Conservation (phyloP, 2,329 filamentous ascomycete genomes). For the Penicillium sp. region DNA sequence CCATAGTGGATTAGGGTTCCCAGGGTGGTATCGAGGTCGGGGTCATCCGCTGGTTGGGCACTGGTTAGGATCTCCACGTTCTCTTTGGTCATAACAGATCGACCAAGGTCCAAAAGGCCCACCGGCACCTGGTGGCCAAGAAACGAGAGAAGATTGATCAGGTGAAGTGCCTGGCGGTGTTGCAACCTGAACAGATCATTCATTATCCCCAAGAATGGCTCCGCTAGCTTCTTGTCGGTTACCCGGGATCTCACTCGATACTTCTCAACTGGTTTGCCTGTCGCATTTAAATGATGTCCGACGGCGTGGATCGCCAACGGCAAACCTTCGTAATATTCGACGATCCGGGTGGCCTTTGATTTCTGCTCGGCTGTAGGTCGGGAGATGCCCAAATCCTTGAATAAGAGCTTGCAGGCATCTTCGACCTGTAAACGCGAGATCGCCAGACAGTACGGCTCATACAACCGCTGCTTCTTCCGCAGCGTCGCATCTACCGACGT, state of each 20-base stretch:
- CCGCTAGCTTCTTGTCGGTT: conserved; percentile 53
- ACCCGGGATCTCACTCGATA: conserved; percentile 57
- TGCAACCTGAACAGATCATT: conserved; percentile 42
- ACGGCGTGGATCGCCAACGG: conserved; percentile 66
- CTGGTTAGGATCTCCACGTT: conserved; percentile 40
- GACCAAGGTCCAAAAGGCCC: conserved; percentile 59
- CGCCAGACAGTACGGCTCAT: conserved; percentile 58
- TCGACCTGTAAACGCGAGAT: conserved; percentile 53
- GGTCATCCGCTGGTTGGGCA: conserved; percentile 32
- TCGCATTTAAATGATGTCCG: conserved; percentile 59
- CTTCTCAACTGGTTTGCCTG: conserved; percentile 58
- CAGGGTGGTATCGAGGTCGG: conserved; percentile 47
- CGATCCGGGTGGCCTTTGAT: conserved; percentile 57
- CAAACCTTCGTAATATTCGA: conserved; percentile 60
- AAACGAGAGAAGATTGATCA: conserved; percentile 63
- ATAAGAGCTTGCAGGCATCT: conserved; percentile 59
- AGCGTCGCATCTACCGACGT: conserved; percentile 62
- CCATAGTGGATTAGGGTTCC: conserved; percentile 46
- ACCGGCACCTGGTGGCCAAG: conserved; percentile 64
- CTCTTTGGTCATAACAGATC: conserved; percentile 30
- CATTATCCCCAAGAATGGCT: conserved; percentile 48
- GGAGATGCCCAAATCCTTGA: conserved; percentile 60
- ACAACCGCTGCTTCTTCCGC: conserved; percentile 53
- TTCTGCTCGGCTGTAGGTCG: conserved; percentile 55
- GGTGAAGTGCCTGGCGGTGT: conserved; percentile 56